phyloP scores from a whole-genome alignment of 768 basidiomycete genomes.

The Auricularia auricula-judae region DNA sequence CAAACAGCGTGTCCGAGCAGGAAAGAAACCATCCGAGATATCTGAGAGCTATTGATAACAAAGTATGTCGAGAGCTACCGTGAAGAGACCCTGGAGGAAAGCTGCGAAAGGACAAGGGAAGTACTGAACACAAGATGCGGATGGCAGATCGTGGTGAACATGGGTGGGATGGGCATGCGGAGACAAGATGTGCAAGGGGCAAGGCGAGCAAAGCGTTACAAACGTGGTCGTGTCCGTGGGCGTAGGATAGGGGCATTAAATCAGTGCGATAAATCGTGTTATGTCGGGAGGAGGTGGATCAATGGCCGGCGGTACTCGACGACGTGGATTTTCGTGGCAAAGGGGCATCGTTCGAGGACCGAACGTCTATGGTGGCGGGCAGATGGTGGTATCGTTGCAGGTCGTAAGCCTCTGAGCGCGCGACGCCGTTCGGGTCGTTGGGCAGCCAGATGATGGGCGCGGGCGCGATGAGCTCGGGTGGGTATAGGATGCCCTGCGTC shows the following conservation, averaged over 20 bases:
- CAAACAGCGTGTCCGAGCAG: conserved; percentile 2
- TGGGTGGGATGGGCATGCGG: too few species aligned
- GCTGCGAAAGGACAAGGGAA: not conserved
- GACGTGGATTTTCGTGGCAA: not conserved
- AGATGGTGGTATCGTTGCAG: conserved; percentile 65
- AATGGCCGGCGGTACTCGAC: not conserved
- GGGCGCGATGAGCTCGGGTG: conserved; percentile 70
- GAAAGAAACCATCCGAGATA: not conserved
- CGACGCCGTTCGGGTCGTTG: conserved; percentile 64
- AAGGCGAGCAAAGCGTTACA: not conserved
- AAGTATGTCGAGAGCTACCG: not conserved
- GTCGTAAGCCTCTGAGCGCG: conserved; percentile 64
- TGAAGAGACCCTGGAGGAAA: not conserved
- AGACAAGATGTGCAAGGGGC: not conserved
- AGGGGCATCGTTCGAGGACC: conserved; percentile 40
- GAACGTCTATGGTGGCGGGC: conserved; percentile 58
- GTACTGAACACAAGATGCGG: not conserved
- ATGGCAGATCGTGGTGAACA: too few species aligned
- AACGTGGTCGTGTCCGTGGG: not conserved
- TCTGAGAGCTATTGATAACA: not conserved
- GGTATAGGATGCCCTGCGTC: conserved; percentile 68
- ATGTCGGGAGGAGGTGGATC: not conserved
- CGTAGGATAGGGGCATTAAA: not conserved
- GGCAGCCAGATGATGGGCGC: conserved; percentile 79
- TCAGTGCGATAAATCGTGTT: not conserved